Base-by-base conservation (phyloP, 371 early-diverging fungal species). In the Mucor piriformis region DNA sequence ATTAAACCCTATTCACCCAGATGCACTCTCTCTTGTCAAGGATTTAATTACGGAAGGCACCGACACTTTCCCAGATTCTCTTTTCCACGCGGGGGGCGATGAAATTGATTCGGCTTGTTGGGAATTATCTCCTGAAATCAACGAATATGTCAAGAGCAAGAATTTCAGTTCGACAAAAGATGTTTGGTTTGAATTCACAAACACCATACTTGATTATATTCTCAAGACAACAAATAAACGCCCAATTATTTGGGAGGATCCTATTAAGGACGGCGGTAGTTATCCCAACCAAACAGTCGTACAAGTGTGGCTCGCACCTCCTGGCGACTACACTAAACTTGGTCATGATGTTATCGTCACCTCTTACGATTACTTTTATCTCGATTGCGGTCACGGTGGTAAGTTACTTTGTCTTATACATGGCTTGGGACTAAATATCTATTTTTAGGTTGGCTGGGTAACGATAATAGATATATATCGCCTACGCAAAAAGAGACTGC, bases 41-140 rank as follows among this genome's bases (percentile, higher is more conserved):
- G 54, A 53, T 12, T 68, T 92, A 11, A 71, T 88, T 44, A 76
- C 81, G 43, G 81, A 86, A 63, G 81, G 76, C 44, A 58, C 85
- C 16, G 37, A 40, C 7, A 65, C 73, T 8, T 93, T 93, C 72
- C 74, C 82, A 3, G 93, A 92, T 68, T 60, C 83, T 8, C 68
- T 81, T 50, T 84, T 84, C 72, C 92, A 93, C 63, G 65, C 84
- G 13, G 90, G 91, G 50, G 88, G 86, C 52, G 93, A 93, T 72
- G 93, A 93, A 64, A 83, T 92, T 56, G 85, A 86, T 40, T 64
- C 74, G 15, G 74, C 79, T 13, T 91, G 91, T 72, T 93, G 85
- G 84, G 76, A 68, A 6, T 16, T 47, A 5, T 54, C 67, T 43
- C 12, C 58, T 3, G 53, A 61, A 10, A 63, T 74, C n/a, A 44